Percentiles rank a stretch among this genome's conserved stretches.
Evolutionary conservation across 2,329 filamentous ascomycete species (phyloP).

Genomic region (Cylindrodendrum hubeiense): DNA sequence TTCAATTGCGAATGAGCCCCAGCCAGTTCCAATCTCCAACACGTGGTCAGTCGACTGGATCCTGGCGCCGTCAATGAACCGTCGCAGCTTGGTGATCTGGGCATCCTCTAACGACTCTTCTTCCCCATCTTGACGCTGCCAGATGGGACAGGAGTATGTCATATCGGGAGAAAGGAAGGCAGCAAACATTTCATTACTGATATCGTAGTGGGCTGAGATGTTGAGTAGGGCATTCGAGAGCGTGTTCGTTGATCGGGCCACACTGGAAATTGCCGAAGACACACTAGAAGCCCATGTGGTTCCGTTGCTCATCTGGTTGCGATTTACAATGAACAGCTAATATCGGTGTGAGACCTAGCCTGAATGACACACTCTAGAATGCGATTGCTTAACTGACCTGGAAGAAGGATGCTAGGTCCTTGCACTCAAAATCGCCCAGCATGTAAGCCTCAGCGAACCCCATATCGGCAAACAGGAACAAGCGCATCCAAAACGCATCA

Average conservation of each 20-base stretch:
- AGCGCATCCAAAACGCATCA: slow-evolving; percentile 77
- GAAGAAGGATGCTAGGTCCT: slow-evolving; percentile 77
- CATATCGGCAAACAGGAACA: slow-evolving; percentile 80
- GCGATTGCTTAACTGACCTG: slow-evolving; percentile 56
- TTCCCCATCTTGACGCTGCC: slow-evolving; percentile 53
- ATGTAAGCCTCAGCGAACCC: slow-evolving; percentile 81
- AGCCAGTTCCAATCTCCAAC: slow-evolving; percentile 81
- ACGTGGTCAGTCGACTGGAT: slow-evolving; percentile 76
- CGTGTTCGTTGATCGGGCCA: slow-evolving; percentile 70
- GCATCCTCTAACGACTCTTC: slow-evolving; percentile 73
- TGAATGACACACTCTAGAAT: background rate
- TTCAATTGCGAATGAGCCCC: slow-evolving; percentile 80
- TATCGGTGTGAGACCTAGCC: background rate
- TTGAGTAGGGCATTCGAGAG: slow-evolving; percentile 72
- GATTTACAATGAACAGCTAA: slow-evolving; percentile 78
- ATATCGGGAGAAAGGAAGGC: slow-evolving; percentile 81
- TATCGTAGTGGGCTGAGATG: slow-evolving; percentile 80
- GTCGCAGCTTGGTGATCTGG: slow-evolving; percentile 74
- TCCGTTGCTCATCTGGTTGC: slow-evolving; percentile 73
- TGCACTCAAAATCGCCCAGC: slow-evolving; percentile 77
- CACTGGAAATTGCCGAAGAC: slow-evolving; percentile 66
- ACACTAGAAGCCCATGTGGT: slow-evolving; percentile 72
- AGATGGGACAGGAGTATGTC: slow-evolving; percentile 81
- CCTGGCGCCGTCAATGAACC: slow-evolving; percentile 74
- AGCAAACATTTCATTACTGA: slow-evolving; percentile 81